Percentiles rank a stretch among this genome's conserved stretches.
Conservation (phyloP, 306 rosid species). For the Prosopis cineraria region DNA sequence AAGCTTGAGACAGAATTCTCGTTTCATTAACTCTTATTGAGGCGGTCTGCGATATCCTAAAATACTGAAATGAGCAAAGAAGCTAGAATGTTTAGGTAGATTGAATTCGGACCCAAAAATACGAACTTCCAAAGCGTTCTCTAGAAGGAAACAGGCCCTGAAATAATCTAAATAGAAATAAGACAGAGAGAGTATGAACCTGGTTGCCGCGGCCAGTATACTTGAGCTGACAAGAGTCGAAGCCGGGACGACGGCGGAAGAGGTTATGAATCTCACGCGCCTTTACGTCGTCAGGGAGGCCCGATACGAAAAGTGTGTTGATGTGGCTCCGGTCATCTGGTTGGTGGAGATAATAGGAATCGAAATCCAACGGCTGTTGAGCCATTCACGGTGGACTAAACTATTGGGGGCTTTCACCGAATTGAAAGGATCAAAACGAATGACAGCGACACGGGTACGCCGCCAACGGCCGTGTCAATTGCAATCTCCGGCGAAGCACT, state of each 20-base stretch:
- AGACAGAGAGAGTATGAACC: constrained; percentile 41
- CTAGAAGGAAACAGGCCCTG: constrained; percentile 11
- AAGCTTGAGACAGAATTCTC: not conserved
- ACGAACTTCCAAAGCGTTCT: not conserved
- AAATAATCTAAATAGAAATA: not conserved
- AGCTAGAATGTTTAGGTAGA: not conserved
- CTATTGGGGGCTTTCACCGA: not conserved
- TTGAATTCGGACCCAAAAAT: not conserved
- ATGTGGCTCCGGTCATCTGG: constrained; percentile 69
- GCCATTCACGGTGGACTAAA: constrained; percentile 49
- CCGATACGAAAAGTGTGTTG: constrained; percentile 93
- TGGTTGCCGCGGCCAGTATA: constrained; percentile 95
- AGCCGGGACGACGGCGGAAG: constrained; percentile 92
- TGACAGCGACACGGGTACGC: not conserved
- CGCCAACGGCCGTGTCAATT: not conserved
- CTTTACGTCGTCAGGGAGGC: constrained; percentile 94
- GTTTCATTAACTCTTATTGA: not conserved
- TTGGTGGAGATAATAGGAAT: constrained; percentile 67
- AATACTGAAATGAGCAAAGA: not conserved
- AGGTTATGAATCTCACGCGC: constrained; percentile 98
- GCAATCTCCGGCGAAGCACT: constrained; percentile 25
- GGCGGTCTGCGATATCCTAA: not conserved
- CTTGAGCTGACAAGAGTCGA: constrained; percentile 96
- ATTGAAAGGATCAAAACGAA: constrained; percentile 10
- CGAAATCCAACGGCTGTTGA: constrained; percentile 55